Percentiles rank a stretch among this genome's conserved stretches.
These are phyloP conservation scores for Aspergillus steynii DNA, from an alignment of 495 filamentous ascomycete species.

Conservation along the genomic window DNA sequence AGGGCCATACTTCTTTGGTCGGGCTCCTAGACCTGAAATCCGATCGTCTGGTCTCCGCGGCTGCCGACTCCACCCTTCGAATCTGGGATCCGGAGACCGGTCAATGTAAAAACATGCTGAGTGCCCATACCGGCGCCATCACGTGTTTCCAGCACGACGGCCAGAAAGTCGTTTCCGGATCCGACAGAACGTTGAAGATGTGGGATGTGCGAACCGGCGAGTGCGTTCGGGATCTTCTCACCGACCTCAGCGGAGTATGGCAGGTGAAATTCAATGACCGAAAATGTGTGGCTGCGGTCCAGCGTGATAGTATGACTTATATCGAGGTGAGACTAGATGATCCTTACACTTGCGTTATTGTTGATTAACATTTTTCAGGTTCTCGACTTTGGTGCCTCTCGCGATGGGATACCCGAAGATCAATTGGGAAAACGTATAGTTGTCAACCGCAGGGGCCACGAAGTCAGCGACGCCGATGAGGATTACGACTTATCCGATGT, in stretches of 20 bases:
- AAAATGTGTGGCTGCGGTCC: constrained; percentile 93
- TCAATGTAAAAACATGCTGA: constrained; percentile 83
- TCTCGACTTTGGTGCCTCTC: constrained; percentile 80
- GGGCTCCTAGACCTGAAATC: constrained; percentile 85
- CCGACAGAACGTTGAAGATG: constrained; percentile 96
- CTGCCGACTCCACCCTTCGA: constrained; percentile 89
- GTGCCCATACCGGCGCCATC: constrained; percentile 93
- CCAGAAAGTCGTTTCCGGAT: constrained; percentile 94
- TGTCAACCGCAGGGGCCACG: constrained; percentile 60
- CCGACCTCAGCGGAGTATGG: constrained; percentile 95
- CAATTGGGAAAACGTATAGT: constrained; percentile 79
- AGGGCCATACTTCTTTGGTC: constrained; percentile 92
- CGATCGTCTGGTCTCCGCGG: constrained; percentile 89
- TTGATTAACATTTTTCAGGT: constrained; percentile 21
- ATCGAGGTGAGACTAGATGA: constrained; percentile 75
- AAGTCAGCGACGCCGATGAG: constrained; percentile 43
- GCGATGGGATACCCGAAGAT: constrained; percentile 73
- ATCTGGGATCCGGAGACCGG: constrained; percentile 98
- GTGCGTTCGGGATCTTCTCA: constrained; percentile 90
- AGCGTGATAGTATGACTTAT: constrained; percentile 87
- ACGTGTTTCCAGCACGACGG: constrained; percentile 99
- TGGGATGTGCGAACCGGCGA: constrained; percentile 94
- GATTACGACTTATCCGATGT: constrained; percentile 45
- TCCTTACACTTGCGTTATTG: background rate
- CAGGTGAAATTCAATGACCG: constrained; percentile 98